phyloP scores from a whole-genome alignment of 768 basidiomycete species.

The Mycena belliarum region DNA sequence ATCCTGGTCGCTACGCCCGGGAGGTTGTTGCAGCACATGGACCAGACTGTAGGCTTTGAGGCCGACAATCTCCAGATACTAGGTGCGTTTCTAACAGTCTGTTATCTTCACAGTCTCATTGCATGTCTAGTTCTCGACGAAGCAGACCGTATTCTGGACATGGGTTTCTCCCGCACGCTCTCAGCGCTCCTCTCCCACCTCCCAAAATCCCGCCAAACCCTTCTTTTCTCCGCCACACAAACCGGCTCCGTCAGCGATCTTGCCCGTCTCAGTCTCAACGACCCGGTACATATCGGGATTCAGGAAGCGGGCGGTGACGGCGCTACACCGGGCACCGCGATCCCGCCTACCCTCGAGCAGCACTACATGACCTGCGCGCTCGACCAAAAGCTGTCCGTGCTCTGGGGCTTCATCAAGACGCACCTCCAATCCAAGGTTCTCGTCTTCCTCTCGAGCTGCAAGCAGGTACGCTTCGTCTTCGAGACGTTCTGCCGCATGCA shows the following conservation, averaged over 20 bases:
- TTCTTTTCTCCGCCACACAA: constrained; percentile 97
- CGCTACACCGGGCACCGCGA: constrained; percentile 45
- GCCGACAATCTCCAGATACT: constrained; percentile 88
- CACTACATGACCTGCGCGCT: constrained; percentile 83
- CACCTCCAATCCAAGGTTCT: constrained; percentile 90
- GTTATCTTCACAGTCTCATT: constrained; percentile 1
- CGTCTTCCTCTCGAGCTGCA: constrained; percentile 93
- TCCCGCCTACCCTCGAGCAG: constrained; percentile 82
- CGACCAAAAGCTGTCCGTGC: constrained; percentile 84
- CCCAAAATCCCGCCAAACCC: constrained; percentile 88
- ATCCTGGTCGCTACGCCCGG: constrained; percentile 98
- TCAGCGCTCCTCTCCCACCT: constrained; percentile 91
- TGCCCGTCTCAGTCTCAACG: constrained; percentile 84
- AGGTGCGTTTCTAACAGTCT: constrained; percentile 48
- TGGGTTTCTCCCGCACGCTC: constrained; percentile 90
- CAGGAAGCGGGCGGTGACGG: constrained; percentile 48
- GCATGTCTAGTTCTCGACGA: constrained; percentile 80
- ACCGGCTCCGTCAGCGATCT: constrained; percentile 87
- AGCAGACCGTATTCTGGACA: constrained; percentile 94
- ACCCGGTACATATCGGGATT: constrained; percentile 75
- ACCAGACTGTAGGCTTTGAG: constrained; percentile 95
- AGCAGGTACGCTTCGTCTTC: constrained; percentile 95
- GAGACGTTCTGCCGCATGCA: constrained; percentile 96
- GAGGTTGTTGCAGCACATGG: constrained; percentile 94
- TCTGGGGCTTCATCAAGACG: constrained; percentile 94